A percentile compares a stretch with the other conserved stretches of the same genome.
phyloP scores from a whole-genome alignment of 176 grass and related monocot genomes.

The Metroxylon sagu region DNA sequence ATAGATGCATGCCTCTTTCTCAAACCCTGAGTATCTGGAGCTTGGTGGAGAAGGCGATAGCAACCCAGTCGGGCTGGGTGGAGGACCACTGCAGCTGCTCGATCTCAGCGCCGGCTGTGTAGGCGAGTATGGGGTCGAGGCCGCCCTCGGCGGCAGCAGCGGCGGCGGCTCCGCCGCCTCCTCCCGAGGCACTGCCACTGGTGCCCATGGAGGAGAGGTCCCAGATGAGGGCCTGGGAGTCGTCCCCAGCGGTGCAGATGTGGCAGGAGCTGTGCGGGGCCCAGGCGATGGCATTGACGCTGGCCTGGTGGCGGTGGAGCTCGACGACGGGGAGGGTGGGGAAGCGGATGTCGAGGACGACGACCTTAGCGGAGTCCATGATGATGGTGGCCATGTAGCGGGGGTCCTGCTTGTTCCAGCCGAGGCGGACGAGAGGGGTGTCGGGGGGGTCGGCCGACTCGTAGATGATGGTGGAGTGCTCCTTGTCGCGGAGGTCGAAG shows the following conservation, averaged over 20 bases:
- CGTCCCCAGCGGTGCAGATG: slow-evolving; percentile 86
- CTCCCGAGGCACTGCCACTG: slow-evolving; percentile 3
- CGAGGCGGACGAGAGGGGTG: slow-evolving; percentile 65
- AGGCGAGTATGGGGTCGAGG: slow-evolving; percentile 85
- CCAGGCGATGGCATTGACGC: slow-evolving; percentile 92
- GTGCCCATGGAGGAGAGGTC: slow-evolving; percentile 82
- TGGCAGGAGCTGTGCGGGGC: slow-evolving; percentile 94
- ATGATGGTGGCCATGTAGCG: slow-evolving; percentile 99
- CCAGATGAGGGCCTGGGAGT: slow-evolving; percentile 90
- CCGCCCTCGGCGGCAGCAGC: slow-evolving; percentile 51
- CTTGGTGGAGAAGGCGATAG: slow-evolving; percentile 77
- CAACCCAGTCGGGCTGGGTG: slow-evolving; percentile 93
- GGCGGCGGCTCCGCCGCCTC: slow-evolving; percentile 19
- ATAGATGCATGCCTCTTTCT: not conserved
- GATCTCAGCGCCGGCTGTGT: slow-evolving; percentile 90
- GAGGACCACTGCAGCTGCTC: slow-evolving; percentile 99
- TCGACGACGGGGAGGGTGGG: slow-evolving; percentile 88
- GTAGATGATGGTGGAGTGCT: too few species aligned
- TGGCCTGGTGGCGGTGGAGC: slow-evolving; percentile 85
- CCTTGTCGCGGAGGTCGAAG: too few species aligned
- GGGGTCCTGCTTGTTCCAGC: slow-evolving; percentile 99
- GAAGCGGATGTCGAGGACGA: slow-evolving; percentile 91
- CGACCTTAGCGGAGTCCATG: slow-evolving; percentile 98
- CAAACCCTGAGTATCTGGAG: slow-evolving; percentile 92
- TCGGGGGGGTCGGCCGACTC: slow-evolving; percentile 34